Evolutionary conservation across 768 basidiomycete species (phyloP).

Genomic region (Suillus ampliporus): DNA sequence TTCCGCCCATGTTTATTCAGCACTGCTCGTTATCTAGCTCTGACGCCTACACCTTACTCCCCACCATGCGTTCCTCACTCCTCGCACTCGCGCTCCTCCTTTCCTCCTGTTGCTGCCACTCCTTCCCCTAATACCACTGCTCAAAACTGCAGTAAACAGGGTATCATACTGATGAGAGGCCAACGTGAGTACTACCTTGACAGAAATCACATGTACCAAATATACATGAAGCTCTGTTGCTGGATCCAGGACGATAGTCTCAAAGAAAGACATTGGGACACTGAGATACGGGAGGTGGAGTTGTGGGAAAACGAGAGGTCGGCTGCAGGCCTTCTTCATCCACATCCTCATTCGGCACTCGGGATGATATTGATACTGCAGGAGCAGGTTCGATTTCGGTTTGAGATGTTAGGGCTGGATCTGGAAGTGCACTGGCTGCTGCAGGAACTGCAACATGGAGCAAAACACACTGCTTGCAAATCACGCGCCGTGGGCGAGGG

Average conservation of each 20-base stretch:
- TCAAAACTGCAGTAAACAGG: constrained; percentile 16
- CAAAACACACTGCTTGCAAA: constrained; percentile 47
- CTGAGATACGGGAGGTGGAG: constrained; percentile 71
- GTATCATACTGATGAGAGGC: not conserved
- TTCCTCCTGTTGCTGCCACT: not conserved
- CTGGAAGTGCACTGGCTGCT: not conserved
- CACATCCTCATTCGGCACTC: not conserved
- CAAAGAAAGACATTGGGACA: constrained; percentile 64
- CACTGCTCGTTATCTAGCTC: constrained; percentile 49
- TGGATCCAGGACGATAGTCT: constrained; percentile 70
- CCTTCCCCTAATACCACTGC: constrained; percentile 29
- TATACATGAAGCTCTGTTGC: constrained; percentile 26
- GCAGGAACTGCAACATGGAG: constrained; percentile 38
- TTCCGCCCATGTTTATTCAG: not conserved
- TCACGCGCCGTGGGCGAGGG: constrained; percentile 70
- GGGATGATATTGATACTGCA: constrained; percentile 12
- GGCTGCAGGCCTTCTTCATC: constrained; percentile 25
- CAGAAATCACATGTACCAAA: not conserved
- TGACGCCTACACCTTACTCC: constrained; percentile 57
- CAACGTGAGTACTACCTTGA: not conserved
- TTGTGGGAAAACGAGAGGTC: constrained; percentile 84
- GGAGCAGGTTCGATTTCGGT: too few relatives aligned
- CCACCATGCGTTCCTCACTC: not conserved
- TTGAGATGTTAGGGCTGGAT: not conserved
- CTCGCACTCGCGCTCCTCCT: not conserved